Evolutionary conservation across 108 stramenopile species (phyloP), one percentile per base, ranked within the genome.

Genomic region (Stephanodiscus triporus): DNA sequence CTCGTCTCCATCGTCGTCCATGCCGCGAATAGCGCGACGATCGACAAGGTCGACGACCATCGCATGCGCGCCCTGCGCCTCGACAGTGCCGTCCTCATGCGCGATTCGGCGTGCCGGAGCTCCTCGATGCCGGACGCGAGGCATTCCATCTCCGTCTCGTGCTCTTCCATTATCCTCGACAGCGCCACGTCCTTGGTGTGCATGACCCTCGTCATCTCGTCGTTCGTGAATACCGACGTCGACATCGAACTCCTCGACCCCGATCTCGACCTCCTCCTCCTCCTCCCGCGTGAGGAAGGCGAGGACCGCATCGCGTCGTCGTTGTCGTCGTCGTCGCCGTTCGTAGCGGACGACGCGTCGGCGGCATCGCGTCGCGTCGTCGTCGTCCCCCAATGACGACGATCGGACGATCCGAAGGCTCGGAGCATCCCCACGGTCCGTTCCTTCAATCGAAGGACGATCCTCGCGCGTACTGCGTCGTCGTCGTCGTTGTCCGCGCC

Each of bases 121-220:
- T 22, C 30, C 29, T 78, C 73, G 59, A 80, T 69, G 13, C 34
- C 49, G 6, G 9, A 16, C 0, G 65, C 47, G 16, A 80, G 36
- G 37, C n/a, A 47, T 49, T 53, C 65, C 73, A 74, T 80, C 30
- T 80, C 78, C 24, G 34, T 6, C 30, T 68, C 73, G 63, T 80
- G 73, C 19, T 80, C 78, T 63, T 75, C 61, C n/a, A 80, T 65
- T 13, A 80, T 67, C 37, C 62, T 80, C 45, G 73, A 61, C 5
- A 80, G 29, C 26, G 56, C 47, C 0, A 58, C 19, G 37, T 80
- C 78, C 45, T 80, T 80, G 24, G 59, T 49, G 14, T 38, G 73
- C 45, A 80, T 66, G 9, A 80, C 40, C 55, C 53, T 80, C 59
- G 19, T 74, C 78, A 47, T 48, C 48, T 26, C 68, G 50, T 30